Evolutionary conservation across 2,329 filamentous ascomycete genomes (phyloP).

Genomic region (Reticulascus tulasneorum): DNA sequence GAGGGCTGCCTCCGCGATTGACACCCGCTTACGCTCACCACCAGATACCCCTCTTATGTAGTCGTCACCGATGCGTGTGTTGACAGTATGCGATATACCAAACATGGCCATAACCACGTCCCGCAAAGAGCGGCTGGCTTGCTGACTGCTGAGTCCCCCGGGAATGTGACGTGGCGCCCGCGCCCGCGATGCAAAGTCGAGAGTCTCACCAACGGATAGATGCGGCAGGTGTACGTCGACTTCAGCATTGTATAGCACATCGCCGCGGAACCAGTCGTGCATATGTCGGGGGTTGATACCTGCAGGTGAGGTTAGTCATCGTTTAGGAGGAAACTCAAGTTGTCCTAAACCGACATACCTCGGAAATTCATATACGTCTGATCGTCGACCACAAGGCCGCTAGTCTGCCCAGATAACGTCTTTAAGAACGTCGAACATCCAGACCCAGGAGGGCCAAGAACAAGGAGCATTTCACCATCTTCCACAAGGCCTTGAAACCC

Average conservation of each 20-base stretch:
- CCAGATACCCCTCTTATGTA: slow-evolving; percentile 15
- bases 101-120: slow-evolving; percentile 51
- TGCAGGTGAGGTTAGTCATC: neutral
- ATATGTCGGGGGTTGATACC: slow-evolving; percentile 13
- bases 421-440: slow-evolving; percentile 70
- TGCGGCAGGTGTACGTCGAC: slow-evolving; percentile 60
- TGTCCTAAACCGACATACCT: slow-evolving; percentile 1
- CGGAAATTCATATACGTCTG: slow-evolving; percentile 19
- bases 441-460: slow-evolving; percentile 50
- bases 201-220: slow-evolving; percentile 56
- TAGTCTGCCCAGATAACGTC: slow-evolving; percentile 28
- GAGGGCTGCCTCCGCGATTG: slow-evolving; percentile 17
- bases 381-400: slow-evolving; percentile 19
- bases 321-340: fast-evolving
- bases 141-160: slow-evolving; percentile 35
- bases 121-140: slow-evolving; percentile 43
- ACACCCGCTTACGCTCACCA: slow-evolving; percentile 37
- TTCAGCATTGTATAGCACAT: slow-evolving; percentile 65
- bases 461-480: slow-evolving; percentile 54
- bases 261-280: slow-evolving; percentile 41
- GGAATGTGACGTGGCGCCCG: slow-evolving; percentile 43
- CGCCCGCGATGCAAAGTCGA: slow-evolving; percentile 56
- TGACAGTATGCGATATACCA: slow-evolving; percentile 15
- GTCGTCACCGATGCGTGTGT: slow-evolving; percentile 17
- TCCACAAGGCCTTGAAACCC: slow-evolving; percentile 25